Evolutionary conservation across 2,329 filamentous ascomycete species (phyloP).

Genomic region (Fusarium gaditjirri): DNA sequence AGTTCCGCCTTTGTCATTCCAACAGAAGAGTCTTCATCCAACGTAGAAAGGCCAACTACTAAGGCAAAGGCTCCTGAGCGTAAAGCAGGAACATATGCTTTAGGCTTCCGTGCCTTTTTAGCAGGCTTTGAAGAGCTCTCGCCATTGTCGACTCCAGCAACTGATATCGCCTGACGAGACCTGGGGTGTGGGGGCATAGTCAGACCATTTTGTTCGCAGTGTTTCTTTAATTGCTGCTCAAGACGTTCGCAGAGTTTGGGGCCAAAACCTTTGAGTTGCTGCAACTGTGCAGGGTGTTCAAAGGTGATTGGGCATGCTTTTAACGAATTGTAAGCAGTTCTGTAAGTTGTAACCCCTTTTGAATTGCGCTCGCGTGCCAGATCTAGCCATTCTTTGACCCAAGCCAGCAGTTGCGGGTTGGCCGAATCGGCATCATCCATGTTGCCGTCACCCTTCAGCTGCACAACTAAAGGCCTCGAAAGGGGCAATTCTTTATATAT

Average conservation of each 20-base stretch:
- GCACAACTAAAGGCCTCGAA: not conserved
- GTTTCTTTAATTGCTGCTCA: conserved; percentile 66
- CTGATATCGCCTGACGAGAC: conserved; percentile 53
- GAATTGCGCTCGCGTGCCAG: conserved; percentile 74
- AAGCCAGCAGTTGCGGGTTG: conserved; percentile 77
- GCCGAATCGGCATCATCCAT: conserved; percentile 61
- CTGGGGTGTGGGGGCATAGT: conserved; percentile 72
- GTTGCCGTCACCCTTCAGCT: not conserved
- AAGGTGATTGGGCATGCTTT: conserved; percentile 78
- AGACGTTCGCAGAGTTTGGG: conserved; percentile 76
- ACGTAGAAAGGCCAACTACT: conserved; percentile 71
- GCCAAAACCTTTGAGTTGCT: conserved; percentile 79
- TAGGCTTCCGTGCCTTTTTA: conserved; percentile 70
- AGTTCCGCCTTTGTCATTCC: conserved; percentile 75
- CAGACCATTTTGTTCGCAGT: conserved; percentile 74
- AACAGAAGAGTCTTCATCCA: conserved; percentile 61
- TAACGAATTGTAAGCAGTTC: conserved; percentile 79
- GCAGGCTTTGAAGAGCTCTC: conserved; percentile 52
- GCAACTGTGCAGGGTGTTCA: conserved; percentile 77
- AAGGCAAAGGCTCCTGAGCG: conserved; percentile 82
- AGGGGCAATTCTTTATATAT: not conserved
- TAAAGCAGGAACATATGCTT: conserved; percentile 76
- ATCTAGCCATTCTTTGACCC: conserved; percentile 83
- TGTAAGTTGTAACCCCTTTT: conserved; percentile 78
- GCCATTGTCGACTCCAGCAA: conserved; percentile 47